phyloP scores from a whole-genome alignment of 2,329 filamentous ascomycete species.

The Sporothrix variecibatus region DNA sequence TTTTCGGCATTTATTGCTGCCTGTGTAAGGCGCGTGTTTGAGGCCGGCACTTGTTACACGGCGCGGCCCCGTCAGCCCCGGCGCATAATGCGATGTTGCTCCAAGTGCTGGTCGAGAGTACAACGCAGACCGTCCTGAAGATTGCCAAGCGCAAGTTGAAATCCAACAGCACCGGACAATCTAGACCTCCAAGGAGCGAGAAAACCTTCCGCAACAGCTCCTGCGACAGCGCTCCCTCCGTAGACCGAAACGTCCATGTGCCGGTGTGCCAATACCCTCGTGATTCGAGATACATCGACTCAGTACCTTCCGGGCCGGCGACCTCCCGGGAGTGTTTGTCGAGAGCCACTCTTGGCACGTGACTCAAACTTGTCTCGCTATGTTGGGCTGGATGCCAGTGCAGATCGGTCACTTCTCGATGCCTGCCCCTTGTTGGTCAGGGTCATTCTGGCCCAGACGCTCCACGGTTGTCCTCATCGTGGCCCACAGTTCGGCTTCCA shows the following conservation, averaged over 20 bases:
- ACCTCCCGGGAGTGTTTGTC: not conserved
- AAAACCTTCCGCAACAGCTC: not conserved
- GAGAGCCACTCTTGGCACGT: too few species aligned
- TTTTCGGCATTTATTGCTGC: not conserved
- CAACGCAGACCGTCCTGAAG: not conserved
- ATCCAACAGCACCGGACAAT: not conserved
- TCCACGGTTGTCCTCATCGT: constrained; percentile 59
- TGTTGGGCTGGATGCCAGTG: not conserved
- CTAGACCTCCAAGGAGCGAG: not conserved
- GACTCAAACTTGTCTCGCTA: not conserved
- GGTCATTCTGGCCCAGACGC: constrained; percentile 33
- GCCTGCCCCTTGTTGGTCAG: not conserved
- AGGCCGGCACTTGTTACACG: not conserved
- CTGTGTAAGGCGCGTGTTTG: too few species aligned
- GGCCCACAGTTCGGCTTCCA: constrained; percentile 79
- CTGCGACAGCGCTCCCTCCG: not conserved
- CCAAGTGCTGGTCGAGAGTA: not conserved
- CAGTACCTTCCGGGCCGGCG: not conserved
- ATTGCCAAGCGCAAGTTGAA: not conserved
- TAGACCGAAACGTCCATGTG: not conserved
- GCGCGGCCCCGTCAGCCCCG: not conserved
- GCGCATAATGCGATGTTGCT: too few species aligned
- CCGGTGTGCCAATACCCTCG: not conserved
- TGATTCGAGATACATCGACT: not conserved
- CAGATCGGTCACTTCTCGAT: not conserved